These are phyloP conservation scores for Ogataea allantospora DNA, from an alignment of 805 yeast genomes.

Conservation along the genomic window DNA sequence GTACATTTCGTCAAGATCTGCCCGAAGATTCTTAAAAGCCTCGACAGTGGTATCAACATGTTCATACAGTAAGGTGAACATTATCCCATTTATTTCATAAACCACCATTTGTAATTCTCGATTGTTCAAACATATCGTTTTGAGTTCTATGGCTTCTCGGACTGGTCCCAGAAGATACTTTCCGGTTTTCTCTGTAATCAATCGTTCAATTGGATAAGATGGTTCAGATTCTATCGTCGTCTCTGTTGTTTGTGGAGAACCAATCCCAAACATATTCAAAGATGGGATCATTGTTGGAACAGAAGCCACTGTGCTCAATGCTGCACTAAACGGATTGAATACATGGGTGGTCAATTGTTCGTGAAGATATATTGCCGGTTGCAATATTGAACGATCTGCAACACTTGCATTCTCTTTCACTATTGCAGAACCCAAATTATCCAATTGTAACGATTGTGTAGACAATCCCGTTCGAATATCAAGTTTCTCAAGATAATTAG, in stretches of 20 bases:
- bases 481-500: constrained; percentile 26
- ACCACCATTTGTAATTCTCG: constrained; percentile 21
- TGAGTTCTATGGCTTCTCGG: constrained; percentile 19
- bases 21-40: constrained; percentile 15
- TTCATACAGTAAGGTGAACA: constrained; percentile 25
- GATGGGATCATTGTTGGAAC: constrained; percentile 17
- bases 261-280: constrained; percentile 15
- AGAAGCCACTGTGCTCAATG: constrained; percentile 26
- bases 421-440: constrained; percentile 29
- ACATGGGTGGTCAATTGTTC: constrained; percentile 28
- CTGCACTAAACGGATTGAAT: constrained; percentile 30
- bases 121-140: constrained; percentile 8
- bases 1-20: constrained; percentile 23
- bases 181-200: constrained; percentile 20
- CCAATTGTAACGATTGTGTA: constrained; percentile 24
- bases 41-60: constrained; percentile 1
- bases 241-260: constrained; percentile 6
- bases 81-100: constrained; percentile 32
- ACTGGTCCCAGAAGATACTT: constrained; percentile 27
- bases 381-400: constrained; percentile 30
- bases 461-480: constrained; percentile 29
- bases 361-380: constrained; percentile 31
- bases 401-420: constrained; percentile 20
- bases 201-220: constrained; percentile 1
- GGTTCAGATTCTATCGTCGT: not conserved